phyloP scores from a whole-genome alignment of 495 filamentous ascomycete genomes.

The Penicillium parvum region DNA sequence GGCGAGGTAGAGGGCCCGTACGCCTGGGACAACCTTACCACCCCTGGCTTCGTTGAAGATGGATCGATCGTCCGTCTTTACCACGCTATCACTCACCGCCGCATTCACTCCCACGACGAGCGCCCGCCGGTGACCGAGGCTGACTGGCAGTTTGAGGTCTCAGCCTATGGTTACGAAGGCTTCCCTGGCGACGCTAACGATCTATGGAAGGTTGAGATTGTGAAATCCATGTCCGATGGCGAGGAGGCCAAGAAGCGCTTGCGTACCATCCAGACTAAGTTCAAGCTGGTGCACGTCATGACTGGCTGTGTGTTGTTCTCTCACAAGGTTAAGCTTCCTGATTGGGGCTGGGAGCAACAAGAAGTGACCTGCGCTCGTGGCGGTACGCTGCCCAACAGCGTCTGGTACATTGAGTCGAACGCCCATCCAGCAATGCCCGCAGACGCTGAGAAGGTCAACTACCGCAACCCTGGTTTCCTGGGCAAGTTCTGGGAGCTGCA shows the following conservation, averaged over 20 bases:
- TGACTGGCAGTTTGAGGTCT: slow-evolving; percentile 98
- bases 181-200: slow-evolving; percentile 97
- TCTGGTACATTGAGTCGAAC: slow-evolving; percentile 95
- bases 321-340: slow-evolving; percentile 96
- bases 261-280: slow-evolving; percentile 94
- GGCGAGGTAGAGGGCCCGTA: slow-evolving; percentile 74
- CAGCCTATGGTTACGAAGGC: slow-evolving; percentile 95
- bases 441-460: slow-evolving; percentile 88
- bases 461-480: slow-evolving; percentile 89
- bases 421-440: slow-evolving; percentile 68
- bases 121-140: slow-evolving; percentile 96
- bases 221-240: slow-evolving; percentile 82
- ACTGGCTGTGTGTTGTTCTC: slow-evolving; percentile 95
- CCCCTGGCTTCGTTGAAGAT: slow-evolving; percentile 70
- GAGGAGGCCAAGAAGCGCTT: slow-evolving; percentile 76
- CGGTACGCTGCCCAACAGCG: slow-evolving; percentile 87
- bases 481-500: slow-evolving; percentile 99
- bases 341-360: slow-evolving; percentile 96
- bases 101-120: slow-evolving; percentile 94
- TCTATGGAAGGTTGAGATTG: slow-evolving; percentile 88
- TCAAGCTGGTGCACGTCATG: slow-evolving; percentile 92
- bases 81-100: slow-evolving; percentile 74
- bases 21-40: slow-evolving; percentile 75
- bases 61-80: slow-evolving; percentile 77
- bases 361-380: slow-evolving; percentile 96